Evolutionary conservation across 768 basidiomycete species (phyloP).

Genomic region (Fomitopsis serialis): DNA sequence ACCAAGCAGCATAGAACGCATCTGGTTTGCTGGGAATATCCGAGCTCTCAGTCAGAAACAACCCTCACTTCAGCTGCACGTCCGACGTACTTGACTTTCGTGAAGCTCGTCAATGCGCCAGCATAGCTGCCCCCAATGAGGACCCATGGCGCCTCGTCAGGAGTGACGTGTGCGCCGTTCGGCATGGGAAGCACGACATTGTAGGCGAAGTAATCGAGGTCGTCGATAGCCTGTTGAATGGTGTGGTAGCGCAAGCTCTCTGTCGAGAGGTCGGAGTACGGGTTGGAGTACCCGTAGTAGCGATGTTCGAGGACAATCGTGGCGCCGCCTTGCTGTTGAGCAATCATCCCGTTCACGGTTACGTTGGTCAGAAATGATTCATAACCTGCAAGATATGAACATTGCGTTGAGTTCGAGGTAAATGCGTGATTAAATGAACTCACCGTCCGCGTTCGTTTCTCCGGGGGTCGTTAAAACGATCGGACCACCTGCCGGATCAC

Average conservation of each 20-base stretch:
- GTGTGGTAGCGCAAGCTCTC: constrained; percentile 56
- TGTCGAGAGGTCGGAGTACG: constrained; percentile 51
- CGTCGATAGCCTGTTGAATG: constrained; percentile 70
- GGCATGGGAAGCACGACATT: constrained; percentile 65
- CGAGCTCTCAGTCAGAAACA: neutral
- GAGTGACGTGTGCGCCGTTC: constrained; percentile 52
- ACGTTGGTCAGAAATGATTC: constrained; percentile 54
- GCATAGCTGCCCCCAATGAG: constrained; percentile 39
- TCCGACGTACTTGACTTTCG: constrained; percentile 59
- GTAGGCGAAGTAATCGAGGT: constrained; percentile 63
- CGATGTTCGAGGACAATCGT: constrained; percentile 66
- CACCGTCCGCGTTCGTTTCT: constrained; percentile 49
- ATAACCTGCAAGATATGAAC: constrained; percentile 19
- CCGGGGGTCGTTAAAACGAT: constrained; percentile 65
- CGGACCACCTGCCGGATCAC: constrained; percentile 47
- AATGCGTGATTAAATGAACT: neutral
- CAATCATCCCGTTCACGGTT: constrained; percentile 59
- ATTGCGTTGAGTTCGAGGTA: neutral
- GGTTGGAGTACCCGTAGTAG: constrained; percentile 72
- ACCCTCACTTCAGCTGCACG: too few relatives aligned
- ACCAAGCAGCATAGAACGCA: constrained; percentile 60
- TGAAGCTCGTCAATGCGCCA: constrained; percentile 52
- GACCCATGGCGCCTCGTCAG: constrained; percentile 41
- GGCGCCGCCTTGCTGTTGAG: constrained; percentile 62
- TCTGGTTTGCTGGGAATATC: constrained; percentile 43